Percentiles rank a stretch among this genome's conserved stretches.
These are phyloP conservation scores for Cicer arietinum DNA, from an alignment of 306 rosid species.

Conservation along the genomic window DNA sequence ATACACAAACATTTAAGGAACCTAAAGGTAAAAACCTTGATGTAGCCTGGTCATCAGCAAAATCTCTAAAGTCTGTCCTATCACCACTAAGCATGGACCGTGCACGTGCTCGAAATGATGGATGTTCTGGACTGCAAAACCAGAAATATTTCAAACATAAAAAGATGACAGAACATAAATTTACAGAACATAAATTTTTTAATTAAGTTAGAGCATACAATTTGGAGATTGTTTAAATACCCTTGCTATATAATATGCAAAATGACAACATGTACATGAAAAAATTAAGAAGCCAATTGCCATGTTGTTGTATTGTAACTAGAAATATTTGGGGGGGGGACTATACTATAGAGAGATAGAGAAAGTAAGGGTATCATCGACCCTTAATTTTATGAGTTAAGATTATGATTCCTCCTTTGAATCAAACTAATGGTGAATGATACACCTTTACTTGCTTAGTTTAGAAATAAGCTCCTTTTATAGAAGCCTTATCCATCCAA, in stretches of 20 bases:
- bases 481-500: slow-evolving; percentile 1
- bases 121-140: slow-evolving; percentile 96
- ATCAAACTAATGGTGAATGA: not conserved
- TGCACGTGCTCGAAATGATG: slow-evolving; percentile 85
- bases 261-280: slow-evolving; percentile 33
- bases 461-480: not conserved
- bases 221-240: slow-evolving; percentile 16
- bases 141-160: slow-evolving; percentile 43
- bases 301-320: not conserved
- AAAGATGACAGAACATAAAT: slow-evolving; percentile 28
- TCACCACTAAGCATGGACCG: slow-evolving; percentile 98
- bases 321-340: not conserved
- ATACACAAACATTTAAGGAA: slow-evolving; percentile 39
- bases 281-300: slow-evolving; percentile 7
- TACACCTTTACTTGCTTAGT: slow-evolving; percentile 3
- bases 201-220: slow-evolving; percentile 28
- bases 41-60: slow-evolving; percentile 80
- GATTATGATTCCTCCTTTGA: not conserved
- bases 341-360: not conserved
- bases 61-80: slow-evolving; percentile 79
- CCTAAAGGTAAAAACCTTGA: slow-evolving; percentile 72
- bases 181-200: slow-evolving; percentile 26
- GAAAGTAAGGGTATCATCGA: not conserved
- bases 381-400: slow-evolving; percentile 1
- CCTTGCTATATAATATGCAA: slow-evolving; percentile 30